Evolutionary conservation across 2,329 filamentous ascomycete species (phyloP).

Genomic region (Coleophoma eucalyptorum): DNA sequence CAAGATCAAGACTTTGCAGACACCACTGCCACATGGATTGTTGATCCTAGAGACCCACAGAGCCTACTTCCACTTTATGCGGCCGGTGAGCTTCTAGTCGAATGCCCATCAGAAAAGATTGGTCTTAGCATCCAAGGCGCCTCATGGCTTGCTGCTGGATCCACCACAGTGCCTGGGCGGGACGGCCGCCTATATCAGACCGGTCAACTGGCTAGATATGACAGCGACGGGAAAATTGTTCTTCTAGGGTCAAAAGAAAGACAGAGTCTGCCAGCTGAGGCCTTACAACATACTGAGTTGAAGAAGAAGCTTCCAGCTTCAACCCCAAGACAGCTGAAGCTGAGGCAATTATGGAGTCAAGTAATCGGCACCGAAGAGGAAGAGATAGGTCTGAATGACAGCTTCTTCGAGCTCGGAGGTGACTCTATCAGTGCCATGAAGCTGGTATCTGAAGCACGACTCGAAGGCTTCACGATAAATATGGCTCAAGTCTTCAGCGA

Average conservation of each 20-base stretch:
- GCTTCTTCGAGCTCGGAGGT: slow-evolving; percentile 57
- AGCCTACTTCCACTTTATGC: background rate
- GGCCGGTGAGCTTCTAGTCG: background rate
- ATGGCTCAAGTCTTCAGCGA: background rate
- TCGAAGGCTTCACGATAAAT: slow-evolving; percentile 41
- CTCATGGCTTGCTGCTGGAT: background rate
- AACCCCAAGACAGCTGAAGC: slow-evolving; percentile 13
- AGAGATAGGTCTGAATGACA: slow-evolving; percentile 48
- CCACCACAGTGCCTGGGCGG: background rate
- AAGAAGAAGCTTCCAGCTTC: background rate
- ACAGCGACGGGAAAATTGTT: background rate
- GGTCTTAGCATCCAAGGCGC: background rate
- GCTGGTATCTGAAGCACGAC: slow-evolving; percentile 50
- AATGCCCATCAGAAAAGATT: background rate
- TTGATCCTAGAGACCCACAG: background rate
- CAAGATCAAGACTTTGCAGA: background rate
- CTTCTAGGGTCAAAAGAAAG: background rate
- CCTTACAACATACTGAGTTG: background rate
- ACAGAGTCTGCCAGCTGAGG: background rate
- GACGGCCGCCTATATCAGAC: background rate
- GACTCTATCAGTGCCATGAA: slow-evolving; percentile 61
- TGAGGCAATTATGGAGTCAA: slow-evolving; percentile 44
- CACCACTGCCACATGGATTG: background rate
- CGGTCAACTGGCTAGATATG: background rate
- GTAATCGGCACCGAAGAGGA: slow-evolving; percentile 40